Evolutionary conservation across 768 basidiomycete species (phyloP).

Genomic region (Lentinus tigrinus): DNA sequence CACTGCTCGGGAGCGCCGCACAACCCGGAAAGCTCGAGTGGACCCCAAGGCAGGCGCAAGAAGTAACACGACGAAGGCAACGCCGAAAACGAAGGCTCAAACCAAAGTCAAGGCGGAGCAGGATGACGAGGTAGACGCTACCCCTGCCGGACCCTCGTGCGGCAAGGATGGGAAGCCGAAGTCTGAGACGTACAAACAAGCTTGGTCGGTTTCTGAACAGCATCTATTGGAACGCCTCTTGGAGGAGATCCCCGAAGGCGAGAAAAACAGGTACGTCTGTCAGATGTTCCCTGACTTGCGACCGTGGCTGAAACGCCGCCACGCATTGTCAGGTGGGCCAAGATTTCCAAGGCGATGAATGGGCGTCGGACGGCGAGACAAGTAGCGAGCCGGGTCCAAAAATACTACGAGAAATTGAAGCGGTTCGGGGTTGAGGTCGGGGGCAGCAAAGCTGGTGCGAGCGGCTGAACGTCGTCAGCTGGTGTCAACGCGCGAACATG

Average conservation of each 20-base stretch:
- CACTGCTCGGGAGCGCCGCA: constrained; percentile 5
- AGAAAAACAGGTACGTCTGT: constrained; percentile 59
- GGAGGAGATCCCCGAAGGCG: constrained; percentile 74
- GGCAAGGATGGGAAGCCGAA: constrained; percentile 37
- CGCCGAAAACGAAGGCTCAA: neutral
- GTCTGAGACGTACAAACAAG: constrained; percentile 79
- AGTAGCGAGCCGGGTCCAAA: constrained; percentile 87
- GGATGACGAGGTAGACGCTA: neutral
- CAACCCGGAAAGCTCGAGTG: constrained; percentile 12
- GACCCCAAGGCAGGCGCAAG: neutral
- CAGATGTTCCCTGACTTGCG: constrained; percentile 17
- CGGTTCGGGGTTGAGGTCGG: constrained; percentile 60
- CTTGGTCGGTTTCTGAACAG: constrained; percentile 77
- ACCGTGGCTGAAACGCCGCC: constrained; percentile 8
- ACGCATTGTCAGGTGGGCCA: constrained; percentile 57
- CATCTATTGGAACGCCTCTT: constrained; percentile 72
- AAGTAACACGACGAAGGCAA: neutral
- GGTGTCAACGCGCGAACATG: neutral
- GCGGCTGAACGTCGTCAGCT: neutral
- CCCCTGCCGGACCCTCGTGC: neutral
- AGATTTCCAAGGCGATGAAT: constrained; percentile 81
- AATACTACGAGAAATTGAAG: constrained; percentile 84
- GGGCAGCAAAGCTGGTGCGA: constrained; percentile 13
- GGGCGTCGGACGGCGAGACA: constrained; percentile 76
- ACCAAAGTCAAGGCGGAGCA: constrained; percentile 6